phyloP scores from a whole-genome alignment of 2,329 filamentous ascomycete genomes.

The Chalara sp. region DNA sequence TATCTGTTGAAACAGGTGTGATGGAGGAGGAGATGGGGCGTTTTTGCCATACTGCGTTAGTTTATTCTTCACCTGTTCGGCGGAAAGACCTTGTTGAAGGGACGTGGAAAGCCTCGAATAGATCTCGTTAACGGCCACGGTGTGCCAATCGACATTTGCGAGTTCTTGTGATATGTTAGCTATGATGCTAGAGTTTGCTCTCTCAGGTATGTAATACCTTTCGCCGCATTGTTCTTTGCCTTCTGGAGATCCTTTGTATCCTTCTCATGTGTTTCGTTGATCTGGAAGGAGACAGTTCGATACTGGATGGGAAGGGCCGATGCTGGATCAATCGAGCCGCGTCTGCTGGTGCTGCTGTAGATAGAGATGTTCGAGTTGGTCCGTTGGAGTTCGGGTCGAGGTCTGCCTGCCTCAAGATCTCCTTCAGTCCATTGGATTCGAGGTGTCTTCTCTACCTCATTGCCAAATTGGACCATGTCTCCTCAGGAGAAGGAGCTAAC shows the following conservation, averaged over 20 bases:
- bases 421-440: conserved; percentile 20
- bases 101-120: conserved; percentile 52
- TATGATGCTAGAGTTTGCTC: neutral
- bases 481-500: no score
- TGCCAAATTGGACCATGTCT: conserved; percentile 17
- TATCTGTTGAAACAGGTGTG: conserved; percentile 48
- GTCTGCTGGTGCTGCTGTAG: conserved; percentile 20
- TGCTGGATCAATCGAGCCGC: conserved; percentile 32
- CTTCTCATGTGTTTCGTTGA: conserved; percentile 46
- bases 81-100: conserved; percentile 49
- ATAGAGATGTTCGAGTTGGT: conserved; percentile 23
- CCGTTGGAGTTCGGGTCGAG: conserved; percentile 16
- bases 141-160: conserved; percentile 62
- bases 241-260: conserved; percentile 34
- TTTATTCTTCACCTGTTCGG: conserved; percentile 47
- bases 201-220: conserved; percentile 25
- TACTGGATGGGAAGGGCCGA: conserved; percentile 46
- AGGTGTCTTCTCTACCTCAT: conserved; percentile 12
- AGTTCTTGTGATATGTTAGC: conserved; percentile 39
- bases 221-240: conserved; percentile 37
- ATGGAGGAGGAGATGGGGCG: conserved; percentile 57
- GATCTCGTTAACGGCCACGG: conserved; percentile 49
- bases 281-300: conserved; percentile 48
- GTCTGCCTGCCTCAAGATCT: conserved; percentile 16
- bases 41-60: conserved; percentile 59